Percentiles rank a stretch among this genome's conserved stretches.
These are phyloP conservation scores for Solanum lycopersicoides DNA, from an alignment of 257 asterid genomes.

Conservation along the genomic window DNA sequence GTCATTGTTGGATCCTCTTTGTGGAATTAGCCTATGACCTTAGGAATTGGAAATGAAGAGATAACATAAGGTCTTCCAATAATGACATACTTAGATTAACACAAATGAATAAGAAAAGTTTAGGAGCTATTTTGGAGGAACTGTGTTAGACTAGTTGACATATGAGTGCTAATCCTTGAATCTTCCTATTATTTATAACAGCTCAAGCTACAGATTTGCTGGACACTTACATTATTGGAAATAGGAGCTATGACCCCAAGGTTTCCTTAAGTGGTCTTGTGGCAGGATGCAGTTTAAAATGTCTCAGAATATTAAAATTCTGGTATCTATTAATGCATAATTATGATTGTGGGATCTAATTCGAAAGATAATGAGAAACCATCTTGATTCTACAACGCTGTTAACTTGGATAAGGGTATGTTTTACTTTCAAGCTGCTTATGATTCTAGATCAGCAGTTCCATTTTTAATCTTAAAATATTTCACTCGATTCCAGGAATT, in stretches of 20 bases:
- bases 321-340: neutral
- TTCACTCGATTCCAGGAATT: neutral
- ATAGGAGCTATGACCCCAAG: neutral
- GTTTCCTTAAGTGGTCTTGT: neutral
- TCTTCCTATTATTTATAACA: neutral
- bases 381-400: neutral
- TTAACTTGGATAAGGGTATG: neutral
- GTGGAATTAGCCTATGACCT: neutral
- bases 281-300: neutral
- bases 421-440: neutral
- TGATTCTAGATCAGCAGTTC: neutral
- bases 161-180: neutral
- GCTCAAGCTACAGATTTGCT: neutral
- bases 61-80: neutral
- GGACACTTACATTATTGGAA: neutral
- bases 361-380: neutral
- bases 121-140: neutral
- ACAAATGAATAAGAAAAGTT: neutral
- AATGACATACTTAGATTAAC: neutral
- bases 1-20: neutral
- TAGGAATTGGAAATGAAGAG: neutral
- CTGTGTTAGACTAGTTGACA: neutral
- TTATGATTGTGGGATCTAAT: neutral
- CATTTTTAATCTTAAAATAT: neutral
- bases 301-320: neutral